Evolutionary conservation across 1,284 basidiomycete species (phyloP).

Genomic region (Cerioporus squamosus): DNA sequence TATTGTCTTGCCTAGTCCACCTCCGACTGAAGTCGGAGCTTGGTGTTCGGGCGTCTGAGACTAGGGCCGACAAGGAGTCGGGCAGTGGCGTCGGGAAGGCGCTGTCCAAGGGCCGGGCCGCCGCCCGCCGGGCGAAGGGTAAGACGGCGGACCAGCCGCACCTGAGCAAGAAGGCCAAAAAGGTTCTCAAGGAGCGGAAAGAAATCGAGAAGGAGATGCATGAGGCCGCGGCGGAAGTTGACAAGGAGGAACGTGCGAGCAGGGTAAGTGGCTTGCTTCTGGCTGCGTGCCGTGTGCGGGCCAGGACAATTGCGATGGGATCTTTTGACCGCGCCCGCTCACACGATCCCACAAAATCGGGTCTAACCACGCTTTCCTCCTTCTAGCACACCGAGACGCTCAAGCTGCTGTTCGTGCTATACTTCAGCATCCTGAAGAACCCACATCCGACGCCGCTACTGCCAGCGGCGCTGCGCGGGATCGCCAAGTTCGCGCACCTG

Average conservation of each 20-base stretch:
- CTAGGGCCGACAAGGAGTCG: conserved; percentile 60
- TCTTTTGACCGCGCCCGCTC: conserved; percentile 18
- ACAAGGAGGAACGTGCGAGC: conserved; percentile 87
- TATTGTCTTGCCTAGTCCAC: conserved; percentile 85
- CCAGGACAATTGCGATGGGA: conserved; percentile 13
- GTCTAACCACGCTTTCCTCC: conserved; percentile 15
- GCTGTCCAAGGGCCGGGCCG: conserved; percentile 54
- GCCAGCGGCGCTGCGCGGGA: conserved; percentile 88
- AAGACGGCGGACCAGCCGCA: conserved; percentile 69
- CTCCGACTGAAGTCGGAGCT: conserved; percentile 91
- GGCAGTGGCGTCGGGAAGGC: conserved; percentile 33
- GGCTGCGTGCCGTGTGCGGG: conserved; percentile 12
- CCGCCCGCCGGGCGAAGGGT: conserved; percentile 54
- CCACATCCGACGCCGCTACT: conserved; percentile 83
- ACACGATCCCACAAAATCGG: conserved; percentile 4
- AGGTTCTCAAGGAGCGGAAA: conserved; percentile 80
- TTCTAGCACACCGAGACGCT: conserved; percentile 95
- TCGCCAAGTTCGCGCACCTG: conserved; percentile 93
- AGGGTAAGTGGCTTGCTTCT: conserved; percentile 54
- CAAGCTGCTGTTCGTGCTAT: conserved; percentile 96
- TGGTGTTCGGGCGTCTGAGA: conserved; percentile 75
- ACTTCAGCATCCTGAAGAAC: conserved; percentile 95
- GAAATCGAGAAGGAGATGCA: conserved; percentile 89
- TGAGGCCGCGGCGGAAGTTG: conserved; percentile 94
- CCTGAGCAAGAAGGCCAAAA: conserved; percentile 88